Evolutionary conservation across 177 flowering plant genomes (phyloP), one percentile per base, ranked within the genome.

Genomic region (Telopea speciosissima): DNA sequence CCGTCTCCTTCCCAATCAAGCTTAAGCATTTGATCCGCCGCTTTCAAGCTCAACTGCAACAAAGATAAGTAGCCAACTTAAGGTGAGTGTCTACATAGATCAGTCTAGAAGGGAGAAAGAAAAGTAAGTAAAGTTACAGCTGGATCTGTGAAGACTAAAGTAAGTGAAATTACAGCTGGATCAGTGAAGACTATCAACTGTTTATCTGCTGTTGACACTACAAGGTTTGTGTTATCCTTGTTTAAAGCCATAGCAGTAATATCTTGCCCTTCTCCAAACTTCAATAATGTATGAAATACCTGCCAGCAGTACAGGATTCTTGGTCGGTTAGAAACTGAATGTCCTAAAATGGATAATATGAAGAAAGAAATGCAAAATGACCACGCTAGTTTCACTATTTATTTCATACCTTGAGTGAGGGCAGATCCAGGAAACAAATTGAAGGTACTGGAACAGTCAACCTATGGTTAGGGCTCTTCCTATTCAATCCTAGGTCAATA

Each of bases 1-100:
- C 96, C 95, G 54, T 94, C 93, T 52, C 97, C 97, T 85, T 92
- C 97, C 99, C 97, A 90, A 23, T 97, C 97, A 76, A 92, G 96
- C 83, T 90, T 90, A 72, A 92, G 99, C 97, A 95, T 95, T 24
- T 89, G 96, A 87, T 95, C 97, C 68, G 90, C 97, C 65, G 91
- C 97, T 82, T 89, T 91, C 79, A 90, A 81, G 83, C 61, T n/a
- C 61, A 58, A 58, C 61, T 58, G 23, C 61, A 58, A n/a, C 24
- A 24, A 19, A n/a, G 9, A 5, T 5, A 58, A 0, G 22, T n/a
- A 58, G 61, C 61, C 19, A 58, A 16, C 40, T 58, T n/a, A 21
- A 19, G 7, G 24, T 19, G 23, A 58, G 22, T n/a, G 1, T 58
- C 61, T 58, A 19, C 23, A 58, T n/a, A 58, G 40, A 36, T 36